Evolutionary conservation across 768 basidiomycete species (phyloP), one percentile per base, ranked within the genome.

Genomic region (Coprinopsis marcescibilis): DNA sequence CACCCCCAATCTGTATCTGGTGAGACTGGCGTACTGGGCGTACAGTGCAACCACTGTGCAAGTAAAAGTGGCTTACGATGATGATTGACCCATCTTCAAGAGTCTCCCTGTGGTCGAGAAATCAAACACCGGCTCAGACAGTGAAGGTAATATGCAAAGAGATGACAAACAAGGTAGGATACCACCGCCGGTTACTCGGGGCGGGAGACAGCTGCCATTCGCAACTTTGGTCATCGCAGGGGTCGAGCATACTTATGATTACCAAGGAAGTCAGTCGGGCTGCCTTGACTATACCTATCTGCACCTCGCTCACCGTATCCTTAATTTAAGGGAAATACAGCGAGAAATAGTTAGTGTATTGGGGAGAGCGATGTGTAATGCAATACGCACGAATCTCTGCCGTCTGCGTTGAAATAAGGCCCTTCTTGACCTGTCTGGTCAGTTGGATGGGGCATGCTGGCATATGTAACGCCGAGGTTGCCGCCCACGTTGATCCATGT

Each of bases 401-500:
- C 81, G 55, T 81, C 80, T 3, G 77, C 73, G 57, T 83, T 75
- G 50, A 78, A 65, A 53, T 81, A 83, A 3, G 78, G 71, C 1
- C 66, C 66, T 12, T 67, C 74, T 13, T 25, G 29, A 14, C 76
- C 77, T 26, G 55, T 55, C 53, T 81, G 77, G 53, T 67, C 71
- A 6, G 56, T 49, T 0, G 76, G 72, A n/a, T 2, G 66, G 55
- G 20, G 55, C 55, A 4, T n/a, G n/a, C 85, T 85, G 3, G 80
- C 83, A 41, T 64, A 76, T 1, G 76, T 79, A 11, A 88, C 76
- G 2, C 76, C 84, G 60, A 83, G 78, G 52, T 77, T 81, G 1
- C 88, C 88, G 30, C 89, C 88, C 35, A 88, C 77, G 51, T 85
- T 87, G 19, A 87, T 57, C 87, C 86, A 90, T 3, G 83, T 85